phyloP scores from a whole-genome alignment of 2,329 filamentous ascomycete genomes.

The Aspergillus ochraceoroseus region DNA sequence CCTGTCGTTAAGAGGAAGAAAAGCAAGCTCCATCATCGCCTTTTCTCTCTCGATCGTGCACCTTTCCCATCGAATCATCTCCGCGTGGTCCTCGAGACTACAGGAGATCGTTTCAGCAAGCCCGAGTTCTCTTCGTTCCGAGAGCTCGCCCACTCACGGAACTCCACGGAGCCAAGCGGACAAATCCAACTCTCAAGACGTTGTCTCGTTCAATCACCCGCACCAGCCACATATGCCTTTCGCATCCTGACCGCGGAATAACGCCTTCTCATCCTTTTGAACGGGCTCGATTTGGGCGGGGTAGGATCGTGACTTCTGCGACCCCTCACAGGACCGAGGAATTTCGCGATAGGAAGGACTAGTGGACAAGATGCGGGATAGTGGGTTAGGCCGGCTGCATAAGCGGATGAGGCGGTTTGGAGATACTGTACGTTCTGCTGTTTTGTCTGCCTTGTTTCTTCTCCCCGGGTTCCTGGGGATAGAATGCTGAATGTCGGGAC shows the following conservation, averaged over 20 bases:
- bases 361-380: slow-evolving; percentile 23
- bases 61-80: not conserved
- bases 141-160: slow-evolving; percentile 3
- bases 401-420: slow-evolving; percentile 37
- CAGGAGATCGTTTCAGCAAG: not conserved
- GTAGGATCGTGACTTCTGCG: not conserved
- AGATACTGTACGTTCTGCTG: slow-evolving; percentile 32
- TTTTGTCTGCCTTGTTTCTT: not conserved
- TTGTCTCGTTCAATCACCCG: not conserved
- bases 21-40: no score
- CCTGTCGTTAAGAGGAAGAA: no score
- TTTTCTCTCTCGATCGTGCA: not conserved
- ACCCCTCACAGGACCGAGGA: no score
- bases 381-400: slow-evolving; percentile 31
- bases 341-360: not conserved
- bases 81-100: not conserved
- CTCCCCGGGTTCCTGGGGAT: not conserved
- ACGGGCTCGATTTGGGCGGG: not conserved
- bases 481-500: slow-evolving; percentile 24
- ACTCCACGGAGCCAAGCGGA: slow-evolving; percentile 4
- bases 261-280: not conserved
- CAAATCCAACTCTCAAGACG: slow-evolving; percentile 1
- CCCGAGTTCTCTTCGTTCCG: slow-evolving; percentile 1
- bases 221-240: not conserved
- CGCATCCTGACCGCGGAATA: not conserved